Evolutionary conservation across 2,329 filamentous ascomycete species (phyloP), one percentile per base, ranked within the genome.

Genomic region (Phyllosticta citriasiana): DNA sequence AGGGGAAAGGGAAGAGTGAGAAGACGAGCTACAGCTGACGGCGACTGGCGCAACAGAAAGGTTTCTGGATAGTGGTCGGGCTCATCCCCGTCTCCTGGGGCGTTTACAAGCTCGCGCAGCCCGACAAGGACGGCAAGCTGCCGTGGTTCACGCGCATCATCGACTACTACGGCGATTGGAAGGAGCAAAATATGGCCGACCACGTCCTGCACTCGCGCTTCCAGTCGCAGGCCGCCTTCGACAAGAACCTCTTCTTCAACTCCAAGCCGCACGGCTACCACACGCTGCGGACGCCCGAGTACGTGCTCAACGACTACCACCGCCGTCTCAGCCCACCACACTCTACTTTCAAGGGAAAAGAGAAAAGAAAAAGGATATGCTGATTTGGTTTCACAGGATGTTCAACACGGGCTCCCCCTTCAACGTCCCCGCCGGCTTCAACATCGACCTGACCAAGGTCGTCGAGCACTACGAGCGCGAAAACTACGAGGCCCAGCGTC

Each of bases 261-360:
- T 66, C 70, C n/a, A 72, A 72, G 68, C 76, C 79, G 30, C 68
- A 74, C 24, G 73, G 77, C 65, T 72, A 78, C 66, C 75, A 84
- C 53, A 78, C 84, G 22, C 71, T 88, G 72, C 82, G 74, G 69
- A 84, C 82, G 67, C 84, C 82, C 35, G 86, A 88, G 86, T 88
- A 81, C 64, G 85, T 82, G 12, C 9, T 9, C 16, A n/a, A 47
- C 26, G 40, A 33, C 10, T 51, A 14, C 4, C 19, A 19, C 33
- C 19, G 8, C 50, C 25, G 12, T 22, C 19, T 9, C n/a, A 2
- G 14, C 27, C 24, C 24, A 6, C 27, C 59, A 14, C n/a, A 47
- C 9, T 22, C 19, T 22, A 51, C 2, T 25, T 26, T 51, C 33
- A 51, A n/a, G 4, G 2, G 22, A 12, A 47, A 5, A 14, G 40